Base-by-base conservation (phyloP, 2,329 filamentous ascomycete genomes). In the Scedosporium aurantiacum region DNA sequence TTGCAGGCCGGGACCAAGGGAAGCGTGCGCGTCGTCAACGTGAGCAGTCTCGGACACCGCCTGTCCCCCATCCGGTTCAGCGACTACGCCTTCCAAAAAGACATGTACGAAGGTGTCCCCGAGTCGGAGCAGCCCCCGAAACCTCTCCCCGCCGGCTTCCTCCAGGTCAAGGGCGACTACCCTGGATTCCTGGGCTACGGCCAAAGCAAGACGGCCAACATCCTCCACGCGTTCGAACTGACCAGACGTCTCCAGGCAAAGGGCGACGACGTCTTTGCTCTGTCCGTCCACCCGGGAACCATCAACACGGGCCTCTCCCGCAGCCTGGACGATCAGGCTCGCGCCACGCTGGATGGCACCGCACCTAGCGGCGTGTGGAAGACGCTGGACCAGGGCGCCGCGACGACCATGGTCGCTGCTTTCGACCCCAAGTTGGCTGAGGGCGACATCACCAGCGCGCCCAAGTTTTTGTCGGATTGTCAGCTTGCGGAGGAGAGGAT, bases 21-120 rank as follows among this genome's bases (percentile, higher is more conserved):
- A 6, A 27, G 5, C 27, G 32, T 65, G 6, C 69, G 78, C 0
- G 67, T 80, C 7, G 70, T 80, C 43, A 79, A 73, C 61, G 70
- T 80, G 5, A 72, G 70, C n/a, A 70, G 70, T 62, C 63, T 70
- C 47, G 67, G 70, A 28, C 69, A 74, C 63, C 63, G 66, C 60
- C 21, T 69, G 40, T 58, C 68, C 2, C 62, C 65, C 1, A 66
- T 77, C 16, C 70, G 73, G n/a, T 74, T 69, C 61, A 64, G 64
- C 5, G 74, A 76, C 60, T 61, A 67, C 56, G 68, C 69, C 37
- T 67, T 67, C 60, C 63, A 69, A 21, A 68, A 66, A 14, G 54
- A 54, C n/a, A 18, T 52, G 16, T 70, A 70, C 21, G 60, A 58
- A n/a, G 43, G 43, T 12, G 52, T 58, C 6, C 60, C 61, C 21